Base-by-base conservation (phyloP, 2,329 filamentous ascomycete genomes). In the Microdochium paspali region DNA sequence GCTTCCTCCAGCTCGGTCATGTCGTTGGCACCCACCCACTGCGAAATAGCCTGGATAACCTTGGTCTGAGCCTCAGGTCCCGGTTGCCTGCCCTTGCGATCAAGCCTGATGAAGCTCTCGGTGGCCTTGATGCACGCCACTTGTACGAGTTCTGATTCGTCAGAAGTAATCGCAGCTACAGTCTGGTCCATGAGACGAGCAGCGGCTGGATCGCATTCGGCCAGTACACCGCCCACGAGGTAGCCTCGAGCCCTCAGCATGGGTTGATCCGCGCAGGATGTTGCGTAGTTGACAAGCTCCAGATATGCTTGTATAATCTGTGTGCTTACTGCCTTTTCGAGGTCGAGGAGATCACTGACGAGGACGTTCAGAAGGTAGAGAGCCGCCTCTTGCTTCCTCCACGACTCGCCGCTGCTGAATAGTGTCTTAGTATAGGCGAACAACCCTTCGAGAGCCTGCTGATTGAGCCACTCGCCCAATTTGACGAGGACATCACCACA, bases 401-500 rank as follows among this genome's bases (percentile, higher is more conserved):
- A 84, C 39, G 71, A 66, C 2, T 67, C 59, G n/a, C 71, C 65
- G 53, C 59, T 73, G 53, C 78, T 72, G 61, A 94, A 95, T 1
- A 94, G 72, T 6, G 76, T 73, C 61, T 86, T 84, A 28, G 87
- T 87, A 65, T 90, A 85, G 12, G 79, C 77, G 50, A 90, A 81
- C 35, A 96, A 74, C 6, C 85, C 88, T 58, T 94, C 86, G 12
- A 94, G 73, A 1, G 88, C 84, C 46, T 80, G 80, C 47, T 80
- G 74, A 54, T 83, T 80, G 47, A 95, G 77, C 90, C 90, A 95
- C 64, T 96, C 90, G 44, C 87, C 88, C 50, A 95, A 74, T 68
- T 95, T 96, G 66, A 95, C 90, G 24, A 95, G 77, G 44, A 98
- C 72, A 62, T 97, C 93, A 44, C 90, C 90, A 53, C 89, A 93